phyloP scores from a whole-genome alignment of 2,329 filamentous ascomycete species.

The Thelonectria olida region DNA sequence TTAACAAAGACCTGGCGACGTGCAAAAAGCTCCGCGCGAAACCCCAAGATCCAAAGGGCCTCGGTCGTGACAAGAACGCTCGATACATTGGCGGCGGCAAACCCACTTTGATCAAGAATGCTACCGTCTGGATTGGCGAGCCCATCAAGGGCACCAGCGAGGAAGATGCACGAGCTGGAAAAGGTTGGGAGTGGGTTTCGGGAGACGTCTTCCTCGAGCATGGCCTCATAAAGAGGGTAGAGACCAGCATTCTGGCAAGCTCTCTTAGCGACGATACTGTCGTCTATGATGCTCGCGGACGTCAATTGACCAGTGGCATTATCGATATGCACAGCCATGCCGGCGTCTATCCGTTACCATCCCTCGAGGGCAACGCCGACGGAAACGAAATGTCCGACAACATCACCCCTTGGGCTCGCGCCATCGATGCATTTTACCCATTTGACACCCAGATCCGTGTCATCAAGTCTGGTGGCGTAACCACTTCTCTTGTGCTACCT shows the following conservation, averaged over 20 bases:
- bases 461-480: constrained; percentile 79
- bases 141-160: constrained; percentile 58
- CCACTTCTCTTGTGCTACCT: constrained; percentile 72
- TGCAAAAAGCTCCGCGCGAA: constrained; percentile 65
- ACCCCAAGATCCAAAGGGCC: constrained; percentile 64
- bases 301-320: constrained; percentile 71
- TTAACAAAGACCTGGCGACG: constrained; percentile 62
- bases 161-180: constrained; percentile 65
- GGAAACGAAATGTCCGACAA: constrained; percentile 71
- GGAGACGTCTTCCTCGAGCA: constrained; percentile 70
- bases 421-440: constrained; percentile 71
- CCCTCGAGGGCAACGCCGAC: constrained; percentile 63
- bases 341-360: constrained; percentile 67
- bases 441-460: constrained; percentile 72
- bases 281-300: constrained; percentile 67
- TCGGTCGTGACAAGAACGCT: constrained; percentile 67
- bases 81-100: constrained; percentile 67
- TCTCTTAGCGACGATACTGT: constrained; percentile 57
- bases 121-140: constrained; percentile 73
- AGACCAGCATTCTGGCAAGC: constrained; percentile 51
- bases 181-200: constrained; percentile 67
- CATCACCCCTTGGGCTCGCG: constrained; percentile 74
- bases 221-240: constrained; percentile 68
- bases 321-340: constrained; percentile 79
- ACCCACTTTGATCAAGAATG: constrained; percentile 72